phyloP scores from a whole-genome alignment of 495 filamentous ascomycete genomes.

The Ascodesmis nigricans region DNA sequence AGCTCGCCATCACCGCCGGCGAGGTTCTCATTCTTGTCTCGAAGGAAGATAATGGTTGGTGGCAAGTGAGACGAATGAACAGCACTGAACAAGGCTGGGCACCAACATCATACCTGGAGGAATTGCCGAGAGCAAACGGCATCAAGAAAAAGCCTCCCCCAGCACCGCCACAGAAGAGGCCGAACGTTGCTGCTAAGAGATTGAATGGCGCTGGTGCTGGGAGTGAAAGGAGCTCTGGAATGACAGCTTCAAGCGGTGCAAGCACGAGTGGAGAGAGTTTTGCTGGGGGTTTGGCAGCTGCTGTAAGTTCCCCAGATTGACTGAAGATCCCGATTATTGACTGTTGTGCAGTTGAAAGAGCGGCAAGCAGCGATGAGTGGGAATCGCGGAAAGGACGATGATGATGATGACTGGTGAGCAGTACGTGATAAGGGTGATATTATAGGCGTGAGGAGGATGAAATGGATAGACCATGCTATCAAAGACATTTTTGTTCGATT shows the following conservation, averaged over 20 bases:
- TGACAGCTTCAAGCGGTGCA: conserved; percentile 40
- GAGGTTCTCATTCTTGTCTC: conserved; percentile 67
- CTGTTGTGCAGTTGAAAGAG: conserved; percentile 23
- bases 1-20: conserved; percentile 52
- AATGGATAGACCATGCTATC: too few relatives aligned
- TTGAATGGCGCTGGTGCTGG: conserved; percentile 31
- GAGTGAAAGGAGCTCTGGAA: conserved; percentile 39
- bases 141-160: conserved; percentile 55
- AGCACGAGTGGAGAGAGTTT: conserved; percentile 50
- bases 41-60: conserved; percentile 91
- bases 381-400: conserved; percentile 41
- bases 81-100: conserved; percentile 62
- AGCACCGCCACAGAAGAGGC: conserved; percentile 72
- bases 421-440: background rate
- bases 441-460: too few relatives aligned
- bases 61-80: conserved; percentile 54
- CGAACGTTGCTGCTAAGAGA: conserved; percentile 36
- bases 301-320: conserved; percentile 22
- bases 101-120: conserved; percentile 78
- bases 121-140: conserved; percentile 37
- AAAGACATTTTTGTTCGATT: too few relatives aligned
- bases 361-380: conserved; percentile 48
- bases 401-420: conserved; percentile 44
- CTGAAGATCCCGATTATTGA: conserved; percentile 31
- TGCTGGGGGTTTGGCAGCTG: conserved; percentile 69